These are phyloP conservation scores for Ganoderma lingzhi DNA, from an alignment of 1,284 basidiomycete species.

Conservation along the genomic window DNA sequence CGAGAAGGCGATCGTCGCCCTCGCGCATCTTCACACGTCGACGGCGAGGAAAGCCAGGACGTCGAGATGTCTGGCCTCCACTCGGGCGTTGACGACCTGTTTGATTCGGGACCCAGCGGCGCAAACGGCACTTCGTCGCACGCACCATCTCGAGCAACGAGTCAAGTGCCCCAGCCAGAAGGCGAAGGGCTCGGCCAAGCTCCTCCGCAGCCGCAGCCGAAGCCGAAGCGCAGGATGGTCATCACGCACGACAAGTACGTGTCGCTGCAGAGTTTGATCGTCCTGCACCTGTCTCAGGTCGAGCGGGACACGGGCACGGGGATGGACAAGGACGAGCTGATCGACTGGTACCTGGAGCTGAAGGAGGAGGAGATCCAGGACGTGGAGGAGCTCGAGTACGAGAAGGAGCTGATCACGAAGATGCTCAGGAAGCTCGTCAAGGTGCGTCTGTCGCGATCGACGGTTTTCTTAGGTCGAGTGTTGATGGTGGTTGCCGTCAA, in stretches of 20 bases:
- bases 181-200: conserved; percentile 18
- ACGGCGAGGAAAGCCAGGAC: conserved; percentile 62
- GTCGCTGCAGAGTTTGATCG: conserved; percentile 88
- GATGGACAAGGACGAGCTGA: conserved; percentile 88
- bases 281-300: conserved; percentile 82
- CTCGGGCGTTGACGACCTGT: conserved; percentile 64
- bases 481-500: not conserved
- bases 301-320: conserved; percentile 85
- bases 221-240: conserved; percentile 80
- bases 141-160: conserved; percentile 45
- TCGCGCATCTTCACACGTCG: conserved; percentile 35
- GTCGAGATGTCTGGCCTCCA: conserved; percentile 71
- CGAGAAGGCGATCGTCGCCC: conserved; percentile 47
- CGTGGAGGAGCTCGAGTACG: conserved; percentile 91
- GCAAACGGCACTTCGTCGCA: conserved; percentile 36
- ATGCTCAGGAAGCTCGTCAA: conserved; percentile 91
- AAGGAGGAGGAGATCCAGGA: conserved; percentile 87
- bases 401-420: conserved; percentile 91
- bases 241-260: conserved; percentile 98
- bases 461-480: not conserved
- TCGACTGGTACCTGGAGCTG: conserved; percentile 96
- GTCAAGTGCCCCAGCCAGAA: conserved; percentile 38
- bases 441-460: conserved; percentile 46
- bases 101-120: conserved; percentile 48
- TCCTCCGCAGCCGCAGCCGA: conserved; percentile 37